phyloP scores from a whole-genome alignment of 805 yeast genomes.

The Metschnikowia chrysomelidarum region DNA sequence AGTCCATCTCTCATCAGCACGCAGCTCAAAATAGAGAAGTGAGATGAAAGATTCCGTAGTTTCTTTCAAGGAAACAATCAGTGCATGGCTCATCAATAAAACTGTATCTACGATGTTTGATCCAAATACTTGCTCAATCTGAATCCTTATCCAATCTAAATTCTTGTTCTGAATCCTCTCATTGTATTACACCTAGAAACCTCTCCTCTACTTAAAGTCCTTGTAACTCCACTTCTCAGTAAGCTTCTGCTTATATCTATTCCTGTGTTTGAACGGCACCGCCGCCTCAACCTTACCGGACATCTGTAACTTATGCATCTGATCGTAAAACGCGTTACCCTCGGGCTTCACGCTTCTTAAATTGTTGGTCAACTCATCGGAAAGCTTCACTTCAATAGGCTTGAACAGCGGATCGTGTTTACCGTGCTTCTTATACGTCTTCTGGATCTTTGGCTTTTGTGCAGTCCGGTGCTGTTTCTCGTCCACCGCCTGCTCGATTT shows the following conservation, averaged over 20 bases:
- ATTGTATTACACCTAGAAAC: slow-evolving; percentile 1
- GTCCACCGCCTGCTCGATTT: slow-evolving; percentile 29
- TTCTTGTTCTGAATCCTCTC: background rate
- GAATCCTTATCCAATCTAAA: background rate
- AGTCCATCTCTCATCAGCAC: too few species aligned
- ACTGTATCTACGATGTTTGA: too few species aligned
- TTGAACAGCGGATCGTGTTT: slow-evolving; percentile 42
- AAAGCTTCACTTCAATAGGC: slow-evolving; percentile 73
- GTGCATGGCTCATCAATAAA: too few species aligned
- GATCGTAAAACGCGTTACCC: slow-evolving; percentile 81
- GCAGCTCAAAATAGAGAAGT: background rate
- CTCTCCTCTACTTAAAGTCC: slow-evolving; percentile 48
- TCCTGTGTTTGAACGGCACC: slow-evolving; percentile 61
- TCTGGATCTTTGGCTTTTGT: slow-evolving; percentile 24
- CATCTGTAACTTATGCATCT: slow-evolving; percentile 77
- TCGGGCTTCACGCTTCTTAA: slow-evolving; percentile 84
- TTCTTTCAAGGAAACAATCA: too few species aligned
- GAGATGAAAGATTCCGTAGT: too few species aligned
- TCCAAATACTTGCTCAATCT: background rate
- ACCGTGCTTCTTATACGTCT: slow-evolving; percentile 32
- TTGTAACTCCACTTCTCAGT: slow-evolving; percentile 94
- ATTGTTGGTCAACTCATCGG: slow-evolving; percentile 85
- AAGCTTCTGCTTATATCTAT: slow-evolving; percentile 68
- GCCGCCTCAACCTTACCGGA: slow-evolving; percentile 87
- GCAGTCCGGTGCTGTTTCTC: slow-evolving; percentile 27